Base-by-base conservation (phyloP, 2,329 filamentous ascomycete species). In the Herpotrichia juniperi region DNA sequence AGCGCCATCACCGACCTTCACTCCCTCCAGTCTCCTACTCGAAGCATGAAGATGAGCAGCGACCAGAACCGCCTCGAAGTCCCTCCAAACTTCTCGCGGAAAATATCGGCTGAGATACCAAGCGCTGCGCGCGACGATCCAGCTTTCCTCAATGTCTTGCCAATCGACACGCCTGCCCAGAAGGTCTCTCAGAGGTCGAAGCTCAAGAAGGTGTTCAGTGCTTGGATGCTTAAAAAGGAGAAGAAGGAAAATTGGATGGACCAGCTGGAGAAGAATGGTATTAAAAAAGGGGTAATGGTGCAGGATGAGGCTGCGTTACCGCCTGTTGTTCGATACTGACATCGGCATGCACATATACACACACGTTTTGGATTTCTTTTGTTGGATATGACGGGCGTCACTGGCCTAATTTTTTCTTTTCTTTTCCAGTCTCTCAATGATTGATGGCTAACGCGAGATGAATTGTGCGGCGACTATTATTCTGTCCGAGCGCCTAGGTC, bases 231-330 rank as follows among this genome's bases (percentile, higher is more conserved):
- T 5, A 74, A 70, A 50, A 72, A 72, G 52, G 74, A 71, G 43
- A 74, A 69, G 55, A 68, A 68, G 37, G 68, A 67, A 14, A 68
- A 70, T 40, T 77, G 75, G 74, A 76, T 76, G 75, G 70, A 76
- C 14, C 67, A 71, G 50, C 59, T 77, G 19, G 71, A 75, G 43
- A 73, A 72, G 51, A 62, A 73, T 16, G 75, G 75, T 2, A 64
- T 76, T n/a, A 74, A 69, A 44, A 68, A 68, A 31, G 75, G 76
- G 14, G 64, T 77, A 11, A 51, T 74, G 50, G 57, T 71, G 11
- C 67, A 68, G 46, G 68, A 72, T 12, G 62, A 63, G 32, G 56
- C 58, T 32, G 59, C 62, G 19, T 56, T 63, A 19, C 53, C 63
- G 8, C 71, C 72, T 7, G 63, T 73, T 16, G 69, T 73, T 37